Conservation (phyloP, 106 monocot genomes). For the Apostasia shenzhenica region DNA sequence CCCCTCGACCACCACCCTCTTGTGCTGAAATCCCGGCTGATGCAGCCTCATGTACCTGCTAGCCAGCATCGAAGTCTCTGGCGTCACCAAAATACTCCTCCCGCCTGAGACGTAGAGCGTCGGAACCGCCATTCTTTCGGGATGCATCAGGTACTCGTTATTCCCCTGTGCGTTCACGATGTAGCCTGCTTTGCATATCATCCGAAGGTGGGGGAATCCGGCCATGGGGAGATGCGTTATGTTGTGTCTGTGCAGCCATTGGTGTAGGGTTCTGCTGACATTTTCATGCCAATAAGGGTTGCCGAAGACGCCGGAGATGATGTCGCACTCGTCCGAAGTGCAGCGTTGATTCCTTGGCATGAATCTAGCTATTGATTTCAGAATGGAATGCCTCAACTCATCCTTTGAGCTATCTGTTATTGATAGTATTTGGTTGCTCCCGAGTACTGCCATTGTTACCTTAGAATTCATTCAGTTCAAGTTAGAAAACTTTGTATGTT, state of each 20-base stretch:
- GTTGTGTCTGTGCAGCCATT: slow-evolving; percentile 21
- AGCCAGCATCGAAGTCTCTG: slow-evolving; percentile 21
- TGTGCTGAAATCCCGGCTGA: slow-evolving; percentile 26
- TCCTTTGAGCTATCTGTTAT: slow-evolving; percentile 13
- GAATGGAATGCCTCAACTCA: slow-evolving; percentile 12
- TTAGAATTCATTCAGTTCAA: background rate
- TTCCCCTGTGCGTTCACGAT: slow-evolving; percentile 19
- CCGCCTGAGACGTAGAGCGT: slow-evolving; percentile 33
- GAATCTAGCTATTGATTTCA: slow-evolving; percentile 11
- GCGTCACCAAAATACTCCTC: slow-evolving; percentile 22
- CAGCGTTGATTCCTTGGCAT: slow-evolving; percentile 24
- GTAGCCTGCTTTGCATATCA: slow-evolving; percentile 21
- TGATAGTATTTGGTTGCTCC: slow-evolving; percentile 18
- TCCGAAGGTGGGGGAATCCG: slow-evolving; percentile 27
- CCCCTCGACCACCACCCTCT: slow-evolving; percentile 26
- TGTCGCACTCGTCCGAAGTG: slow-evolving; percentile 15
- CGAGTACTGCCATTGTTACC: slow-evolving; percentile 26
- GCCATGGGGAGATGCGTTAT: slow-evolving; percentile 24
- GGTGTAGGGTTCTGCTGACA: slow-evolving; percentile 13
- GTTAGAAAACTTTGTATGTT: background rate
- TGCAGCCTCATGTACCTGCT: slow-evolving; percentile 29
- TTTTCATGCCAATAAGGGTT: slow-evolving; percentile 32
- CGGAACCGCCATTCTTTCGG: slow-evolving; percentile 27
- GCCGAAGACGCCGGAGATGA: slow-evolving; percentile 34
- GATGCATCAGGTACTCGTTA: slow-evolving; percentile 26